These are phyloP conservation scores for Boletus sp. DNA, from an alignment of 1,284 basidiomycete species.

Conservation along the genomic window DNA sequence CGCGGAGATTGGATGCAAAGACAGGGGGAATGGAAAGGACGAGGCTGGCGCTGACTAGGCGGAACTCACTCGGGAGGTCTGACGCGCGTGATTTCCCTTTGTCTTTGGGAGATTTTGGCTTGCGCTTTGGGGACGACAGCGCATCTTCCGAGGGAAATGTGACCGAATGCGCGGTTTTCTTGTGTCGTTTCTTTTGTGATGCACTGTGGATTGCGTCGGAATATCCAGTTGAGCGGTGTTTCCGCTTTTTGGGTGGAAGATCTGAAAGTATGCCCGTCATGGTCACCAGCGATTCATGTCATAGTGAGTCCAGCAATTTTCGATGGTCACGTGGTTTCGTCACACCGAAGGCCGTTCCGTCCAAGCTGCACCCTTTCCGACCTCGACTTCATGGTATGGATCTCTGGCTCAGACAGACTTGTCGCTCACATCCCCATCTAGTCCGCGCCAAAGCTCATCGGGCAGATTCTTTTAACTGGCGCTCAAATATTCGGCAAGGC, in stretches of 20 bases:
- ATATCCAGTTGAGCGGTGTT: conserved; percentile 34
- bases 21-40: conserved; percentile 79
- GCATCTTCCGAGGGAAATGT: conserved; percentile 9
- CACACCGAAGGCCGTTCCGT: neutral
- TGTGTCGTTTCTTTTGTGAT: conserved; percentile 26
- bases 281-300: neutral
- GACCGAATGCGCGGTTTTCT: neutral
- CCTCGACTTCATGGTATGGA: conserved; percentile 27
- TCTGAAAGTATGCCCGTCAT: conserved; percentile 19
- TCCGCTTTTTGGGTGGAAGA: conserved; percentile 49
- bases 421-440: conserved; percentile 28
- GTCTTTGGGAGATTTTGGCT: conserved; percentile 32
- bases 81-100: conserved; percentile 35
- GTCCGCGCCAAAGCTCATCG: conserved; percentile 73
- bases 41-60: conserved; percentile 62
- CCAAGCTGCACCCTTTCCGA: neutral
- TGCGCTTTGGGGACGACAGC: conserved; percentile 5
- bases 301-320: conserved; percentile 8
- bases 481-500: conserved; percentile 89
- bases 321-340: conserved; percentile 23
- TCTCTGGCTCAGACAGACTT: neutral
- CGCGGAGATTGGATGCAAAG: conserved; percentile 66
- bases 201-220: conserved; percentile 21
- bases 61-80: conserved; percentile 54
- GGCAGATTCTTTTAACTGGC: conserved; percentile 81